These are phyloP conservation scores for Bipolaris zeicola DNA, from an alignment of 2,329 filamentous ascomycete species.

Conservation along the genomic window DNA sequence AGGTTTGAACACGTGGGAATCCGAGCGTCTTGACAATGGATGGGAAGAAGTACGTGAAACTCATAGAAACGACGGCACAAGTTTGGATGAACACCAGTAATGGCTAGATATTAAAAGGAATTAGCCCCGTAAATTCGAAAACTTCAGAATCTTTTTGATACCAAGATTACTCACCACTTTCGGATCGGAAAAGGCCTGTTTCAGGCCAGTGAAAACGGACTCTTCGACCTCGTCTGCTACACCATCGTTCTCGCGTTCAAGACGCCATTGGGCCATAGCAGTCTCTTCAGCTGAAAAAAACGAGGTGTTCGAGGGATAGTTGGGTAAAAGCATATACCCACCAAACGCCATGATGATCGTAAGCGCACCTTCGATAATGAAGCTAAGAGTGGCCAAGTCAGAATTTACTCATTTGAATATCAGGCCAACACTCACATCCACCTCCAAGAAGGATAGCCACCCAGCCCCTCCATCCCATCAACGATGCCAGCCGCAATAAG, in stretches of 20 bases:
- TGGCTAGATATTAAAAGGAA: neutral
- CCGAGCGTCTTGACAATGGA: slow-evolving; percentile 65
- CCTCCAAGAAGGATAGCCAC: slow-evolving; percentile 33
- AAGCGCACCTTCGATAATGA: slow-evolving; percentile 29
- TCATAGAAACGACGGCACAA: slow-evolving; percentile 50
- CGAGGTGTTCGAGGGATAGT: slow-evolving; percentile 56
- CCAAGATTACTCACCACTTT: slow-evolving; percentile 42
- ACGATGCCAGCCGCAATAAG: slow-evolving; percentile 58
- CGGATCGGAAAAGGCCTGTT: slow-evolving; percentile 56
- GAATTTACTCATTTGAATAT: neutral
- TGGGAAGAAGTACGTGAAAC: slow-evolving; percentile 69
- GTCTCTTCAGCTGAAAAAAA: slow-evolving; percentile 48
- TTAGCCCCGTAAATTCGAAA: no score
- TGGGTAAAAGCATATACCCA: slow-evolving; percentile 55
- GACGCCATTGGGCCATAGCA: slow-evolving; percentile 26
- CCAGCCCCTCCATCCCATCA: slow-evolving; percentile 41
- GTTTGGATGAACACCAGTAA: slow-evolving; percentile 58
- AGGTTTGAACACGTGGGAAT: slow-evolving; percentile 58
- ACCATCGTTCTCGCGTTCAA: slow-evolving; percentile 28
- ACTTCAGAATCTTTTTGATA: neutral
- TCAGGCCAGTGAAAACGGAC: slow-evolving; percentile 48
- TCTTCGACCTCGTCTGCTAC: slow-evolving; percentile 22
- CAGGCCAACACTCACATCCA: slow-evolving; percentile 11
- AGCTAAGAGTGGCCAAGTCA: slow-evolving; percentile 7
- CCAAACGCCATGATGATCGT: slow-evolving; percentile 24